Evolutionary conservation across 1,284 basidiomycete genomes (phyloP), one percentile per base, ranked within the genome.

Genomic region (Cutaneotrichosporon cyanovorans): DNA sequence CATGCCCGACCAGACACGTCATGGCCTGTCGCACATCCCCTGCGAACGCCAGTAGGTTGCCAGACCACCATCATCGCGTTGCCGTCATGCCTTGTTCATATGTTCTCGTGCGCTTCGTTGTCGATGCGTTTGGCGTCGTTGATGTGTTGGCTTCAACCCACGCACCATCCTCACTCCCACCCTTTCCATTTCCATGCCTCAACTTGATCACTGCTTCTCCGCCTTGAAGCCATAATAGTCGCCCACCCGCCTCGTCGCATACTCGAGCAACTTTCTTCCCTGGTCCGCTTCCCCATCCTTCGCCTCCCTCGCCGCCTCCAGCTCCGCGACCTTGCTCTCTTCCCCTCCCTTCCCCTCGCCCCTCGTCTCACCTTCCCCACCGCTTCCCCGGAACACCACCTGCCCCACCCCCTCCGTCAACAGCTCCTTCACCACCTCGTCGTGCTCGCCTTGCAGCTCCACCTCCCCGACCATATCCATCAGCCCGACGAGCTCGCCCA

Each of bases 401-500:
- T 51, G 47, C 39, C 46, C 45, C 11, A 47, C 37, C 22, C 46
- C 46, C 8, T 37, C 44, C 5, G 40, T 45, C 6, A 51, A 44
- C 10, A 55, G 46, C 18, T 20, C 37, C 18, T 38, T 46, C 16
- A 51, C 48, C 25, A 7, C 25, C 7, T 7, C 25, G 25, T 28
- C 25, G n/a, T n/a, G n/a, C 20, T 42, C 49, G n/a, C 28, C 31
- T 12, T 34, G 33, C 14, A 56, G 36, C 38, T 51, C 30, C 9
- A 56, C 55, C 4, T 30, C 34, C 37, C 23, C 30, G 10, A 56
- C 55, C 25, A 53, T 43, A n/a, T 56, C 55, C 55, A 56, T 56
- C n/a, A 56, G 49, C 5, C 51, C 49, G 18, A 56, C 40, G 23
- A 56, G 55, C 28, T 56, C 48, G 37, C 48, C 46, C 18, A 56